phyloP scores from a whole-genome alignment of 768 basidiomycete species.

The Termitomyces sp. region DNA sequence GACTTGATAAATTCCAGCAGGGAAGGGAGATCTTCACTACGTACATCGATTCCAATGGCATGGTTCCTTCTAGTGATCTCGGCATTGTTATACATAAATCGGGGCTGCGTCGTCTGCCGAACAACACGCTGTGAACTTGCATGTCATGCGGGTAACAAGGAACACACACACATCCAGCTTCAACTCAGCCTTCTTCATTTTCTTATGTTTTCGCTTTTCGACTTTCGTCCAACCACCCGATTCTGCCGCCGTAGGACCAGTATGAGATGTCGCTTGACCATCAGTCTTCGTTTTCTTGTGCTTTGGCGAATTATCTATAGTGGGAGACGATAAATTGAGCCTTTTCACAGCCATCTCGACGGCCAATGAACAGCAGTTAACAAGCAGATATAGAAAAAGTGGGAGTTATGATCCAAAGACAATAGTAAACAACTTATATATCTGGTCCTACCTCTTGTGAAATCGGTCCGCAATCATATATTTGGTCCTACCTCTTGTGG shows the following conservation, averaged over 20 bases:
- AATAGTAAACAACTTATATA: background rate
- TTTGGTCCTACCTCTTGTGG: too few relatives aligned
- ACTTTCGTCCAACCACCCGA: constrained; percentile 60
- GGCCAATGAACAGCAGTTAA: background rate
- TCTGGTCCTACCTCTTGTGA: too few relatives aligned
- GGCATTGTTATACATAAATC: constrained; percentile 75
- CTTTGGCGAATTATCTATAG: constrained; percentile 6
- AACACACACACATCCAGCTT: constrained; percentile 54
- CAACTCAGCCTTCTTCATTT: constrained; percentile 49
- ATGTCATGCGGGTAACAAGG: constrained; percentile 1
- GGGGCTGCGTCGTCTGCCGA: constrained; percentile 47
- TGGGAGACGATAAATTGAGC: constrained; percentile 10
- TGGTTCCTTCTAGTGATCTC: constrained; percentile 71
- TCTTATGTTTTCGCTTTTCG: constrained; percentile 69
- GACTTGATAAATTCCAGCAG: background rate
- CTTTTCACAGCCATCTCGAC: constrained; percentile 8
- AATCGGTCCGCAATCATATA: too few relatives aligned
- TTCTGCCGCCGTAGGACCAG: constrained; percentile 4
- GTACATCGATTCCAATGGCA: constrained; percentile 76
- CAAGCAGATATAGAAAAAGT: too few relatives aligned
- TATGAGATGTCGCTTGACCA: constrained; percentile 5
- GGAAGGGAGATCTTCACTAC: constrained; percentile 18
- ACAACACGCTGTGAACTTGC: constrained; percentile 4
- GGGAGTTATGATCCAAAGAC: background rate
- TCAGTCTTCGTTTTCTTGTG: constrained; percentile 34